These are phyloP conservation scores for Lyophyllum semitale DNA, from an alignment of 768 basidiomycete genomes.

Conservation along the genomic window DNA sequence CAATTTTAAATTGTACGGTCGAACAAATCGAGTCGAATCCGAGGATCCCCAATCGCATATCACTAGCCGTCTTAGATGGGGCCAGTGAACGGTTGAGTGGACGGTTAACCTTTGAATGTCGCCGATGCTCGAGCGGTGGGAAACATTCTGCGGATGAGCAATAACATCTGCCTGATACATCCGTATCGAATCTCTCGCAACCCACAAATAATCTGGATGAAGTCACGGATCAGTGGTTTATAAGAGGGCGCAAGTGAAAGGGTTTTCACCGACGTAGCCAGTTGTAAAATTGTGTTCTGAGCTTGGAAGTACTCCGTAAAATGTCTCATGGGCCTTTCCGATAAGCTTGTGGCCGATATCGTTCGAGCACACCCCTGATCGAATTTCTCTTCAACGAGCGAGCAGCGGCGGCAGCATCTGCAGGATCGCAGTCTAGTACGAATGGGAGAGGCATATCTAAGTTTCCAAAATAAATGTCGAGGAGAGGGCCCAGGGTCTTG, in stretches of 20 bases:
- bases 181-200: not conserved
- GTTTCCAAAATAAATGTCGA: not conserved
- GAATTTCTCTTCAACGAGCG: not conserved
- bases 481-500: not conserved
- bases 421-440: not conserved
- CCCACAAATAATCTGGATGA: not conserved
- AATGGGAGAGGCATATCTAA: not conserved
- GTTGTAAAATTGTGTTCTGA: slow-evolving; percentile 1
- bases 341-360: not conserved
- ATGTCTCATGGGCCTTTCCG: not conserved
- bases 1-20: too few relatives aligned
- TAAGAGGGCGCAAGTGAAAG: not conserved
- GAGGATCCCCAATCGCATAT: not conserved
- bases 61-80: not conserved
- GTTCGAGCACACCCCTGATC: not conserved
- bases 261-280: not conserved
- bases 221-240: not conserved
- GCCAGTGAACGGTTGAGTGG: not conserved
- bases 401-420: not conserved
- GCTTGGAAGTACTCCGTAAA: not conserved
- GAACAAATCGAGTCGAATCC: too few relatives aligned
- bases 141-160: too few relatives aligned
- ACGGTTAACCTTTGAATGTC: not conserved
- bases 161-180: too few relatives aligned
- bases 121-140: too few relatives aligned